Evolutionary conservation across 1,284 basidiomycete genomes (phyloP), one percentile per base, ranked within the genome.

Genomic region (Boletus semigastroideus): DNA sequence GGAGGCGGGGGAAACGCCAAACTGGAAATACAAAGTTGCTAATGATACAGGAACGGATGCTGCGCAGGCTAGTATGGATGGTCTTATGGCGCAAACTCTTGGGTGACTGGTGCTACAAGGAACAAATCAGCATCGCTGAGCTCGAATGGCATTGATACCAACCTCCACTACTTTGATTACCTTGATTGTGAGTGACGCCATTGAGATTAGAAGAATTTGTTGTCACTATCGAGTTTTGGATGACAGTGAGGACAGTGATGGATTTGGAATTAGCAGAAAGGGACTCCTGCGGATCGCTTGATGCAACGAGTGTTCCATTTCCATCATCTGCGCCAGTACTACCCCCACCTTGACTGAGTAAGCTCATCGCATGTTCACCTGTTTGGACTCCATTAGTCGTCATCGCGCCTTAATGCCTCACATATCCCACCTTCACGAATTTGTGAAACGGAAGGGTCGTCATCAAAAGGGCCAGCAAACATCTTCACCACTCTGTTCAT

Each of bases 351-450:
- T 42, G 53, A 30, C 14, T 46, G 27, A 57, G 33, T 14, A 42
- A 1, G 33, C 48, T 60, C 14, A 60, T 42, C 19, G 5, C 39
- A 0, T 48, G 33, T 27, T 62, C 58, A 4, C 30, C 60, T 62
- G 16, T 38, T 43, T 12, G 17, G 12, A 30, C n/a, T 10, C 1
- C 12, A 16, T 59, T 7, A 53, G 20, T 34, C 36, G 14, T 30
- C 10, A 37, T 46, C 37, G n/a, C n/a, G n/a, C n/a, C n/a, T n/a
- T n/a, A n/a, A n/a, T n/a, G n/a, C n/a, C n/a, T n/a, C n/a, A n/a
- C n/a, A n/a, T n/a, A n/a, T n/a, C n/a, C n/a, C n/a, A n/a, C n/a
- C n/a, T n/a, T n/a, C n/a, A n/a, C n/a, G n/a, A n/a, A n/a, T n/a
- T n/a, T n/a, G n/a, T n/a, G n/a, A n/a, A n/a, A n/a, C n/a, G n/a